A percentile compares a stretch with the other conserved stretches of the same genome.
These are phyloP conservation scores for Phytopythium chamaehyphon DNA, from an alignment of 352 stramenopile genomes.

Conservation along the genomic window DNA sequence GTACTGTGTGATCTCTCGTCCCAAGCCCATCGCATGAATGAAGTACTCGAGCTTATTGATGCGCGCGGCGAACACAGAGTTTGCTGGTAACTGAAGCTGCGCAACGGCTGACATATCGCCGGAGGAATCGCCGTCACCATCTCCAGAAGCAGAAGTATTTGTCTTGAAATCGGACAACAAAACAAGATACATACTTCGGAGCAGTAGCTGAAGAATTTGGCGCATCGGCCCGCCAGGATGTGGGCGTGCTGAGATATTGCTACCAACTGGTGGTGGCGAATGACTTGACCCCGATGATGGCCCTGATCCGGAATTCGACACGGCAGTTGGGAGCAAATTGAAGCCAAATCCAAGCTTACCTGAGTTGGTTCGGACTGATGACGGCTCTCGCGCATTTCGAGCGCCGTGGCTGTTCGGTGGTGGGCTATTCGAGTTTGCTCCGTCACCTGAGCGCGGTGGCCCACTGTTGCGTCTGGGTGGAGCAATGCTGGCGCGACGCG, in stretches of 20 bases:
- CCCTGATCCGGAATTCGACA: constrained; percentile 2
- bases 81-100: constrained; percentile 39
- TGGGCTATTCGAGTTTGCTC: constrained; percentile 38
- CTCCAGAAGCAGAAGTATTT: no score
- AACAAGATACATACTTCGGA: constrained; percentile 72
- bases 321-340: constrained; percentile 40
- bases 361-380: constrained; percentile 14
- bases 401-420: constrained; percentile 17
- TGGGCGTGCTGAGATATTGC: constrained; percentile 54
- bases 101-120: constrained; percentile 19
- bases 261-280: constrained; percentile 1
- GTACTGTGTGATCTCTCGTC: constrained; percentile 63
- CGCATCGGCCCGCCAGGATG: constrained; percentile 80
- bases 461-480: constrained; percentile 18
- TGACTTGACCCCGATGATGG: constrained; percentile 9
- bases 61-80: constrained; percentile 64
- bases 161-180: constrained; percentile 32
- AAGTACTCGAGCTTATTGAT: constrained; percentile 87
- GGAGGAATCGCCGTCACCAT: constrained; percentile 14
- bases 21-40: constrained; percentile 73
- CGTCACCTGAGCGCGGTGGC: constrained; percentile 16
- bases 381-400: no score
- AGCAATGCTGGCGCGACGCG: constrained; percentile 49
- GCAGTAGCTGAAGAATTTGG: constrained; percentile 70
- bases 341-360: constrained; percentile 41